phyloP scores from a whole-genome alignment of 108 stramenopile genomes.

The Cyclostephanos invisitatus region DNA sequence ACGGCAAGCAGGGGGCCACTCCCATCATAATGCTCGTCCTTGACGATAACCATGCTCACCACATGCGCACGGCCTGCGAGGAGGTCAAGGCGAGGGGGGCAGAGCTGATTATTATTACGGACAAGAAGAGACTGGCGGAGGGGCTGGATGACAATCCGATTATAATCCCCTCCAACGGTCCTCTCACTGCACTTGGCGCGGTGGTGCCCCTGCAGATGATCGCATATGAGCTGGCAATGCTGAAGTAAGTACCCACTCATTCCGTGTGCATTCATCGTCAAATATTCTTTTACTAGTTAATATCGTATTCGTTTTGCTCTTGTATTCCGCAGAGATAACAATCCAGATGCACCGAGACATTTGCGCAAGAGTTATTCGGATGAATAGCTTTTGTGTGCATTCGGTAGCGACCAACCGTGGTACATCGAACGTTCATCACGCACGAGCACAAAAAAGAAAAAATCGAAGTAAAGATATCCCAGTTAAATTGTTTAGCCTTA shows the following conservation, averaged over 20 bases:
- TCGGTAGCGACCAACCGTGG: not conserved
- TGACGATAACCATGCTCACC: slow-evolving; percentile 77
- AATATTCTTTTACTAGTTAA: not conserved
- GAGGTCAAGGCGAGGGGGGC: slow-evolving; percentile 86
- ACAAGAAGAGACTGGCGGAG: slow-evolving; percentile 68
- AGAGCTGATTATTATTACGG: slow-evolving; percentile 73
- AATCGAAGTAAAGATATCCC: too few species aligned
- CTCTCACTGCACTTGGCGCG: slow-evolving; percentile 73
- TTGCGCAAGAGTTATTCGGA: slow-evolving; percentile 79
- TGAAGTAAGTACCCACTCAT: slow-evolving; percentile 30
- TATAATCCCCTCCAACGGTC: slow-evolving; percentile 78
- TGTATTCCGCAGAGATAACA: slow-evolving; percentile 54
- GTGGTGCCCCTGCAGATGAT: slow-evolving; percentile 82
- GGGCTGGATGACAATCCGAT: slow-evolving; percentile 73
- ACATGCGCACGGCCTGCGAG: slow-evolving; percentile 71
- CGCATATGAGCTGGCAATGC: slow-evolving; percentile 85
- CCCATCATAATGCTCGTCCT: slow-evolving; percentile 86
- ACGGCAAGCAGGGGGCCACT: slow-evolving; percentile 70
- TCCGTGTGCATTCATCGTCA: not conserved
- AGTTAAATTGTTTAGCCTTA: too few species aligned
- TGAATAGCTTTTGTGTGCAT: slow-evolving; percentile 15
- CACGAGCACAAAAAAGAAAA: too few species aligned
- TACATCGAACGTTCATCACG: too few species aligned
- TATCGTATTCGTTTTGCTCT: not conserved
- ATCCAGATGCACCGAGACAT: slow-evolving; percentile 85